Evolutionary conservation across 495 filamentous ascomycete genomes (phyloP).

Genomic region (Annulohypoxylon stygium): DNA sequence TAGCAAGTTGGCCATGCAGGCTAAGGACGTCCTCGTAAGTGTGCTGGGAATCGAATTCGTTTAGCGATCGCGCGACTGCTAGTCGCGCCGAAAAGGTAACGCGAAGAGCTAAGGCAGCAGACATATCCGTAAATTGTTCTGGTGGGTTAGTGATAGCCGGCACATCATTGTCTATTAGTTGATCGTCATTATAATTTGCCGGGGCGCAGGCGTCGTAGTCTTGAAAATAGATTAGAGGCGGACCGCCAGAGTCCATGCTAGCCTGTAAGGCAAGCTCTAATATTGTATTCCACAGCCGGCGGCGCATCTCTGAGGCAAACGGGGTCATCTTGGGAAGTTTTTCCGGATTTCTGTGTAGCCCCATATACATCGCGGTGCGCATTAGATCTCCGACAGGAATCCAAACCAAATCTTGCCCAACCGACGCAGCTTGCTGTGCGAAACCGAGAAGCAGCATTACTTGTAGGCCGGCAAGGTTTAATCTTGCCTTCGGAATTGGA

Average conservation of each 20-base stretch:
- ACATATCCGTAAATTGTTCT: conserved; percentile 59
- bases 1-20: conserved; percentile 55
- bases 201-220: conserved; percentile 63
- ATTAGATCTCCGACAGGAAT: conserved; percentile 32
- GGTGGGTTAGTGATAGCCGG: conserved; percentile 46
- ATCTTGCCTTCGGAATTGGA: conserved; percentile 60
- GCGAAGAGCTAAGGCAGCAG: conserved; percentile 61
- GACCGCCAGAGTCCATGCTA: conserved; percentile 66
- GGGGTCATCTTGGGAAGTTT: conserved; percentile 38
- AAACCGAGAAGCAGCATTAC: conserved; percentile 63
- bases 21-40: conserved; percentile 51
- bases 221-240: conserved; percentile 61
- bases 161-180: conserved; percentile 49
- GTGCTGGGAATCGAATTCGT: conserved; percentile 56
- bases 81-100: conserved; percentile 62
- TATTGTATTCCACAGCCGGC: conserved; percentile 68
- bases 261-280: conserved; percentile 63
- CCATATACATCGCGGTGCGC: conserved; percentile 44
- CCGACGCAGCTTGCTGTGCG: conserved; percentile 60
- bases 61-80: conserved; percentile 61
- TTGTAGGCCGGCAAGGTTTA: conserved; percentile 61
- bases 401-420: conserved; percentile 60
- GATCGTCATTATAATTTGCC: conserved; percentile 62
- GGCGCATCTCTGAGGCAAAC: conserved; percentile 69
- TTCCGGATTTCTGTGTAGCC: conserved; percentile 46